These are phyloP conservation scores for Sarocladium kiliense DNA, from an alignment of 2,329 filamentous ascomycete genomes.

Conservation along the genomic window DNA sequence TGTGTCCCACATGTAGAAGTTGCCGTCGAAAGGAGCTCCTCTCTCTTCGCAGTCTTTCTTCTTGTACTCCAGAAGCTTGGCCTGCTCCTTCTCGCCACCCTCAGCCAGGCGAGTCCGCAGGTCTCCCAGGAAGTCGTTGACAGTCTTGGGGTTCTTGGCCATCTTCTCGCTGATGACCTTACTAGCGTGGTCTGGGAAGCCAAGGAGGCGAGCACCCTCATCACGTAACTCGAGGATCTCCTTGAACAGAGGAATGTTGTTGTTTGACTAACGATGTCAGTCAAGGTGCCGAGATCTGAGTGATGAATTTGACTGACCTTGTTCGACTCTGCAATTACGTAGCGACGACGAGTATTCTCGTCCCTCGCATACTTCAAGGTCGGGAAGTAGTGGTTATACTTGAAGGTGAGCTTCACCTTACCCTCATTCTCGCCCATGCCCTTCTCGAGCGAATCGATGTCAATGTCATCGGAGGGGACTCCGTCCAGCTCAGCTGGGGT, in stretches of 20 bases:
- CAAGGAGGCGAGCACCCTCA: constrained; percentile 70
- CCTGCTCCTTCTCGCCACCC: constrained; percentile 66
- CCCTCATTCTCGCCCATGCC: constrained; percentile 68
- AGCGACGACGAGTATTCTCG: constrained; percentile 60
- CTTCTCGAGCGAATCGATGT: constrained; percentile 60
- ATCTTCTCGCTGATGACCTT: constrained; percentile 80
- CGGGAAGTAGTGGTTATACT: constrained; percentile 78
- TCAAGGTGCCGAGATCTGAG: too few species aligned
- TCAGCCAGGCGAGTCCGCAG: constrained; percentile 61
- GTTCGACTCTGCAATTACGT: constrained; percentile 74
- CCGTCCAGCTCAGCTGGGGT: constrained; percentile 68
- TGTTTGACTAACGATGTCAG: constrained; percentile 44
- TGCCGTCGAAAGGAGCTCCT: constrained; percentile 55
- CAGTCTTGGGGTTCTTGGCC: constrained; percentile 70
- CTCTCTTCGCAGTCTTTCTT: constrained; percentile 60
- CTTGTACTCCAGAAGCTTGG: constrained; percentile 69
- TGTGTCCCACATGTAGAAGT: constrained; percentile 80
- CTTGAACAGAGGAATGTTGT: constrained; percentile 68
- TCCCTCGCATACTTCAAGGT: constrained; percentile 72
- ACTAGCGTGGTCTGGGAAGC: constrained; percentile 71
- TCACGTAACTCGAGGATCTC: constrained; percentile 72
- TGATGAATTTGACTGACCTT: constrained; percentile 42
- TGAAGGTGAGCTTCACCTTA: constrained; percentile 72
- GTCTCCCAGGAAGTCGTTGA: constrained; percentile 68
- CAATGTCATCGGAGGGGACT: constrained; percentile 65